Conservation (phyloP, 345 rosid species). For the Sonneratia alba region DNA sequence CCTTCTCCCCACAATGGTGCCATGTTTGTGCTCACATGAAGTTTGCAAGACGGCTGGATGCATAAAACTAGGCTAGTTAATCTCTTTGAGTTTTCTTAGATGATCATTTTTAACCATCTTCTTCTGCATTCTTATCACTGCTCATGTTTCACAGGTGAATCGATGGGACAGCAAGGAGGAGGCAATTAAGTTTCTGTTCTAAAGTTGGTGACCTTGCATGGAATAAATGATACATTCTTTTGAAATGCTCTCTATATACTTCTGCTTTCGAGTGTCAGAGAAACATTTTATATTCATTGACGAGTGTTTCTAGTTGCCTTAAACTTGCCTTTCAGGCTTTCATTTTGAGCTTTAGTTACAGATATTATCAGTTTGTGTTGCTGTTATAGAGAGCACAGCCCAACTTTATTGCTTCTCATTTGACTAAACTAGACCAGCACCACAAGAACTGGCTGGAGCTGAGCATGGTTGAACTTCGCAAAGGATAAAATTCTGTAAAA, state of each 20-base stretch:
- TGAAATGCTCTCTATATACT: background rate
- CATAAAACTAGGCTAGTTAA: no score
- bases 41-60: background rate
- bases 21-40: background rate
- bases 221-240: background rate
- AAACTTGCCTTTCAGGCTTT: no score
- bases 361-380: background rate
- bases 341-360: no score
- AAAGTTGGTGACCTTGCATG: background rate
- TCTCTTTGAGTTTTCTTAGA: background rate
- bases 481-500: background rate
- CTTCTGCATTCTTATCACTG: background rate
- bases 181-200: background rate
- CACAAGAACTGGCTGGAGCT: background rate
- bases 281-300: no score
- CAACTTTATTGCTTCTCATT: background rate
- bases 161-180: background rate
- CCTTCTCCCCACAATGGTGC: no score
- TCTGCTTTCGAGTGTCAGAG: background rate
- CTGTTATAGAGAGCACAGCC: background rate
- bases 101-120: background rate
- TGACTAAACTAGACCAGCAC: background rate
- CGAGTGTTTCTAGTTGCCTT: background rate
- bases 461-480: background rate
- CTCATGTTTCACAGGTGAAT: slow-evolving; percentile 8